Evolutionary conservation across 352 stramenopile species (phyloP).

Genomic region (Stramenopiles sp.): DNA sequence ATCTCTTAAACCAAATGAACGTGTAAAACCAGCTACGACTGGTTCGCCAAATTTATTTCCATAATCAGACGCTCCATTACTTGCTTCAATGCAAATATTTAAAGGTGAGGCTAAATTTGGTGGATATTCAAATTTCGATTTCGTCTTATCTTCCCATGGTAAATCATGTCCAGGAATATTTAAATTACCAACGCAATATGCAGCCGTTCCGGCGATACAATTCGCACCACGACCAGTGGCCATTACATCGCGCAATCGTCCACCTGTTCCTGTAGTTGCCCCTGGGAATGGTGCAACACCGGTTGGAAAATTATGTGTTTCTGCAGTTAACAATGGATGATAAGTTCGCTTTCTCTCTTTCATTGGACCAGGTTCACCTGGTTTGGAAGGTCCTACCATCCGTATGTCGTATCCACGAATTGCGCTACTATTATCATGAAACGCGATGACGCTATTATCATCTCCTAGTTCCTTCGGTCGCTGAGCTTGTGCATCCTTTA

Average conservation of each 20-base stretch:
- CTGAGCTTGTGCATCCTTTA: slow-evolving; percentile 44
- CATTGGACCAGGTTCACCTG: slow-evolving; percentile 40
- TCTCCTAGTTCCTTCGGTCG: slow-evolving; percentile 9
- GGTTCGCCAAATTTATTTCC: slow-evolving; percentile 99
- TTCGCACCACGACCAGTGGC: slow-evolving; percentile 87
- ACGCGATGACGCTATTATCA: slow-evolving; percentile 91
- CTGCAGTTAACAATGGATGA: slow-evolving; percentile 88
- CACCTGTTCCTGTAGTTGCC: slow-evolving; percentile 88
- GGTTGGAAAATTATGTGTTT: slow-evolving; percentile 99
- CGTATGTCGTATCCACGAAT: slow-evolving; percentile 76
- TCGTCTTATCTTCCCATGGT: slow-evolving; percentile 77
- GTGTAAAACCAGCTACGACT: slow-evolving; percentile 90
- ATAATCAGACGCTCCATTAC: slow-evolving; percentile 95
- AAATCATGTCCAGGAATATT: slow-evolving; percentile 82
- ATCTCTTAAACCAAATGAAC: slow-evolving; percentile 87
- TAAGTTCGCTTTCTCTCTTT: slow-evolving; percentile 46
- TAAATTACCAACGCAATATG: slow-evolving; percentile 82
- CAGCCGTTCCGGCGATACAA: slow-evolving; percentile 65
- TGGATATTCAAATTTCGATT: slow-evolving; percentile 49
- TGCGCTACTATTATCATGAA: slow-evolving; percentile 95
- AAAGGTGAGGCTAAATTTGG: slow-evolving; percentile 61
- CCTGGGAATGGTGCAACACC: slow-evolving; percentile 81
- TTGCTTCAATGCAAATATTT: slow-evolving; percentile 87
- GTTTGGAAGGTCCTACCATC: slow-evolving; percentile 41
- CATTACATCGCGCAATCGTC: slow-evolving; percentile 92